Evolutionary conservation across 257 asterid species (phyloP).

Genomic region (Ehretia macrophylla): DNA sequence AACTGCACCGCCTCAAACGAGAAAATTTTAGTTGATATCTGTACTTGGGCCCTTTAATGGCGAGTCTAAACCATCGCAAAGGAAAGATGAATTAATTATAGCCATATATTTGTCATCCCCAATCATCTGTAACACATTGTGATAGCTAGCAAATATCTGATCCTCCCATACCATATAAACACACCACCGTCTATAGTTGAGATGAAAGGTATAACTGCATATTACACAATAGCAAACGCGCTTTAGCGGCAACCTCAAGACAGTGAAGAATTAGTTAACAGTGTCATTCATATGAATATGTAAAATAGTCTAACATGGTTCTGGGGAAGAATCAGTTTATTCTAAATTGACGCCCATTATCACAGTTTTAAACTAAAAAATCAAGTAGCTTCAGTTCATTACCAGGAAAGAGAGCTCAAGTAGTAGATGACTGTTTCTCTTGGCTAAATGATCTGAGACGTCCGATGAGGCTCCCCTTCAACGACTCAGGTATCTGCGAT

Average conservation of each 20-base stretch:
- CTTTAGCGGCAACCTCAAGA: neutral
- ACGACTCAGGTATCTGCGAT: slow-evolving; percentile 61
- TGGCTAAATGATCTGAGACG: slow-evolving; percentile 49
- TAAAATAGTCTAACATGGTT: no score
- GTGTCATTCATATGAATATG: no score
- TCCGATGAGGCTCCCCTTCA: slow-evolving; percentile 57
- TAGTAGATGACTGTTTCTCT: slow-evolving; percentile 42
- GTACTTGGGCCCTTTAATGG: slow-evolving; percentile 14
- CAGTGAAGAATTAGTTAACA: no score
- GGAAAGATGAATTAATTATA: no score
- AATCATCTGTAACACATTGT: no score
- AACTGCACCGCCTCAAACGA: slow-evolving; percentile 30
- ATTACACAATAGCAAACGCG: no score
- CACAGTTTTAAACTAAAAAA: neutral
- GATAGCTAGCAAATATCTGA: no score
- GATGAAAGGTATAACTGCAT: neutral
- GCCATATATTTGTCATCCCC: no score
- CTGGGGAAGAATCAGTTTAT: no score
- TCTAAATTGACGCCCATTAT: neutral
- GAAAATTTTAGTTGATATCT: slow-evolving; percentile 23
- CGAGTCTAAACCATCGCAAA: neutral
- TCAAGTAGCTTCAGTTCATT: slow-evolving; percentile 11
- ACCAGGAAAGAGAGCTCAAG: slow-evolving; percentile 36
- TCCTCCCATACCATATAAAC: neutral
- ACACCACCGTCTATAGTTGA: neutral